Base-by-base conservation (phyloP, 2,329 filamentous ascomycete genomes). In the Xylariaceae sp. region DNA sequence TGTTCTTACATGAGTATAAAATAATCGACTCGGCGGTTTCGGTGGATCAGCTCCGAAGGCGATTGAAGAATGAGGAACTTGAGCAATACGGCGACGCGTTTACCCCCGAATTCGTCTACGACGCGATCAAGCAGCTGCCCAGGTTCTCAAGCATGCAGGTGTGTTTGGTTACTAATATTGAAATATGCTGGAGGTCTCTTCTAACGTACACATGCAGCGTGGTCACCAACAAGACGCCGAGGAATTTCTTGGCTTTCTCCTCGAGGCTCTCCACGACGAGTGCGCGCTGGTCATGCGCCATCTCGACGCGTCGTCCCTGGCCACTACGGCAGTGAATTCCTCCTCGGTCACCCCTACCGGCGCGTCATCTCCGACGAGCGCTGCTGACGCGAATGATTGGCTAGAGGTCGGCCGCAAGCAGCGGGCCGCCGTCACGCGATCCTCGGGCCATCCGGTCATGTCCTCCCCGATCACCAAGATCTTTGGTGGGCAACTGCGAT, bases 211-310 rank as follows among this genome's bases (percentile, higher is more conserved):
- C n/a, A n/a, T 28, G 16, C 48, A 88, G 82, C 85, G 88, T 44
- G 92, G 92, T 12, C 90, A 96, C 54, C 92, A 98, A 61, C 90
- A 98, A 69, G 92, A 98, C 66, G 92, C 92, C 1, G 88, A 98
- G 59, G 92, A 98, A 57, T 98, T 98, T 52, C 70, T 98, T 16
- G 90, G 89, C 1, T 94, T 97, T 60, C 70, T 98, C 23, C 72
- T 98, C 3, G 89, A 95, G 56, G 87, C 88, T 33, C 76, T 98
- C 23, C 89, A 96, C 53, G 89, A 97, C 49, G 92, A 98, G 62
- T 96, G 89, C 59, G 78, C 81, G 12, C 74, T 81, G 41, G 81
- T 90, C 32, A 85, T 94, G 67, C 76, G 77, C 48, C 68, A 67
- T 40, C 65, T 68, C 5, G 58, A 63, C 17, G 48, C 60, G 5